Evolutionary conservation across 768 basidiomycete genomes (phyloP), one percentile per base, ranked within the genome.

Genomic region (Lactarius evosmus): DNA sequence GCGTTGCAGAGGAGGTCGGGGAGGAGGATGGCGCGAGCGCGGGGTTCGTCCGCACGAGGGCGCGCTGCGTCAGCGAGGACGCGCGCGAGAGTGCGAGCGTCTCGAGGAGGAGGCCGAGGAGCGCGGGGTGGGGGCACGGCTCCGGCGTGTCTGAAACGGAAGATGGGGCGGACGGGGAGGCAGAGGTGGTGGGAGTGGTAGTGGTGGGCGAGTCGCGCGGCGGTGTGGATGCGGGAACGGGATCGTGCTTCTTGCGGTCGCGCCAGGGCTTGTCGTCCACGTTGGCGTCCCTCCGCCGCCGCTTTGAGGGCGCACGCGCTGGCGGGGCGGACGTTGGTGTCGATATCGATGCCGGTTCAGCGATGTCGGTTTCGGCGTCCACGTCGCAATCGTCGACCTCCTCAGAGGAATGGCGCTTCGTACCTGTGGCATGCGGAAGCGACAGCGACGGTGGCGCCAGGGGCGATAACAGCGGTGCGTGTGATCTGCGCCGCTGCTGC

Each of bases 1-100:
- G 22, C 5, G 22, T 53, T 0, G 32, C 40, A 14, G 11, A 4
- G 17, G 44, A 49, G 41, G n/a, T 1, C 22, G 46, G 1, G 25
- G 46, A 25, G 25, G 58, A 4, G 46, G 29, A 8, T 16, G 55
- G 19, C 17, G 32, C n/a, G 36, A 54, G 53, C 3, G 32, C 32
- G n/a, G 63, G 53, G 9, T 32, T 58, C 30, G 50, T 62, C 29
- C 57, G 64, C 9, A 34, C 53, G 9, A 68, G 61, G 1, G 65
- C 52, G 3, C 44, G 32, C 0, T 62, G 44, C 2, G 66, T 33
- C 8, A 67, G 60, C 4, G 67, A 63, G 17, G 67, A 67, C 0
- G 66, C 67, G 59, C 67, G 67, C n/a, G 67, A 62, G 51, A 63
- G 65, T 14, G 67, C 67, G 25, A 68, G 56, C 1, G 61, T 60